A percentile compares a stretch with the other conserved stretches of the same genome.
Conservation (phyloP, 768 basidiomycete genomes). For the Suillus spraguei region DNA sequence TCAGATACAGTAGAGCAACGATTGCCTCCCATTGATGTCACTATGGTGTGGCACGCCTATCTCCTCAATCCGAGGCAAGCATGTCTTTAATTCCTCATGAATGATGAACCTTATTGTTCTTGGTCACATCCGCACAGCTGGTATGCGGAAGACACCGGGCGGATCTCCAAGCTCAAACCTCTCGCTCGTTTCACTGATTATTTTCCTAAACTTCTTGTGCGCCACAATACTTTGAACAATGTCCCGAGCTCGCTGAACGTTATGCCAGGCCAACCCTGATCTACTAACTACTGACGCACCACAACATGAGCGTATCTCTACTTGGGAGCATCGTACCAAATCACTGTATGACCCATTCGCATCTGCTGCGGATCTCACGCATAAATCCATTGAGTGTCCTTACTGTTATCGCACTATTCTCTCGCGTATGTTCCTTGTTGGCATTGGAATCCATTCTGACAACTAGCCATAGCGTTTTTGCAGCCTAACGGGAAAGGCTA, state of each 20-base stretch:
- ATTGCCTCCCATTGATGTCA: slow-evolving; percentile 40
- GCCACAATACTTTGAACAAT: background rate
- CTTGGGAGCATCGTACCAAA: slow-evolving; percentile 10
- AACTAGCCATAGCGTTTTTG: slow-evolving; percentile 37
- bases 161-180: background rate
- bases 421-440: slow-evolving; percentile 24
- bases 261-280: background rate
- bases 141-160: slow-evolving; percentile 26
- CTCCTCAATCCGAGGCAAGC: slow-evolving; percentile 40
- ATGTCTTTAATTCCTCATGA: background rate
- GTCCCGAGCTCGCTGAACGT: background rate
- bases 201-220: slow-evolving; percentile 17
- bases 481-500: slow-evolving; percentile 45
- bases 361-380: slow-evolving; percentile 19
- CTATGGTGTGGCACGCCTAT: slow-evolving; percentile 45
- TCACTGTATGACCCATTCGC: slow-evolving; percentile 32
- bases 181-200: slow-evolving; percentile 12
- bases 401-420: slow-evolving; percentile 20
- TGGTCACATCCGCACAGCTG: slow-evolving; percentile 18
- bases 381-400: slow-evolving; percentile 33
- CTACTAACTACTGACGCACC: slow-evolving; percentile 8
- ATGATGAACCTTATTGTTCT: background rate
- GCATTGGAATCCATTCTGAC: slow-evolving; percentile 7
- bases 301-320: background rate
- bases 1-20: slow-evolving; percentile 8